Conservation (phyloP, 768 basidiomycete genomes). For the Daedaleopsis nitida region DNA sequence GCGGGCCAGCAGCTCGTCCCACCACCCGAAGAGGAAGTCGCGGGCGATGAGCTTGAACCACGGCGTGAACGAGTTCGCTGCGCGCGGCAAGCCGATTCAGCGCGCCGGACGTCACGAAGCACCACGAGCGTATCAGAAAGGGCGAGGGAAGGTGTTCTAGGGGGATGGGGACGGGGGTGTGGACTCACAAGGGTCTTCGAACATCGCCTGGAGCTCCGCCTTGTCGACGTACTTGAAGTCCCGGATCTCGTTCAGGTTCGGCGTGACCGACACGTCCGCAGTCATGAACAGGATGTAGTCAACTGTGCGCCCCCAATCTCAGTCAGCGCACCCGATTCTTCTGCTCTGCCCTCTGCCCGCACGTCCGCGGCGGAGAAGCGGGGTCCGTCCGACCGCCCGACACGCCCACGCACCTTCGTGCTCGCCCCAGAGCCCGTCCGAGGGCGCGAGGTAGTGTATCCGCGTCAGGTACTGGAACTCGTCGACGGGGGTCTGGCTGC, state of each 20-base stretch:
- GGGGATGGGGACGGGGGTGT: too few species aligned
- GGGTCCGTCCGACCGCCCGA: too few species aligned
- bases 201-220: slow-evolving; percentile 89
- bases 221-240: slow-evolving; percentile 91
- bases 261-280: slow-evolving; percentile 76
- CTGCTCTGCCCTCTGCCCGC: not conserved
- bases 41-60: slow-evolving; percentile 99
- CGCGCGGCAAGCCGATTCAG: not conserved
- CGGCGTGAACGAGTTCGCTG: slow-evolving; percentile 91
- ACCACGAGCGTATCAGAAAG: too few species aligned
- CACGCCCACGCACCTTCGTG: slow-evolving; percentile 80
- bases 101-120: not conserved
- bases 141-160: too few species aligned
- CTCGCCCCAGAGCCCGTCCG: slow-evolving; percentile 93
- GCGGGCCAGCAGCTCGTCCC: slow-evolving; percentile 83
- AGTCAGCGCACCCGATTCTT: not conserved
- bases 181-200: slow-evolving; percentile 72
- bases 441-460: slow-evolving; percentile 97
- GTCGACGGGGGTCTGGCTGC: slow-evolving; percentile 72
- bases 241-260: slow-evolving; percentile 90
- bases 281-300: slow-evolving; percentile 98
- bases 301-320: slow-evolving; percentile 49
- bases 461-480: slow-evolving; percentile 93
- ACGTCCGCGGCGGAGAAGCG: too few species aligned
- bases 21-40: slow-evolving; percentile 98